A percentile compares a stretch with the other conserved stretches of the same genome.
phyloP scores from a whole-genome alignment of 305 asterid species.

The Coffea humblotiana region DNA sequence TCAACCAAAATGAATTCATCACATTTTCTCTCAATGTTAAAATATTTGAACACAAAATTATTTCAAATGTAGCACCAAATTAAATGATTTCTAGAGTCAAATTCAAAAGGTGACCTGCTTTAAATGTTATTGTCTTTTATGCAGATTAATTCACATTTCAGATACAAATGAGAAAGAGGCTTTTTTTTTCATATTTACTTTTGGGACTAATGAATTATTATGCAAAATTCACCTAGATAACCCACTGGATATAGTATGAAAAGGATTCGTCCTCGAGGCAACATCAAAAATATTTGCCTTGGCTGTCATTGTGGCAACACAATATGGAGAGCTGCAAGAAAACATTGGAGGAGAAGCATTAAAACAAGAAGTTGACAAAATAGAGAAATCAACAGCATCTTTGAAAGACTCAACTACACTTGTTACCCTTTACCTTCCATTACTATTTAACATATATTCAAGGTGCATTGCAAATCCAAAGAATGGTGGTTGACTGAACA shows the following conservation, averaged over 20 bases:
- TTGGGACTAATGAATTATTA: background rate
- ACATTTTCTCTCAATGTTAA: background rate
- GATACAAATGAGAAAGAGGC: background rate
- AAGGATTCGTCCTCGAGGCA: conserved; percentile 51
- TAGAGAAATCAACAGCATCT: conserved; percentile 1
- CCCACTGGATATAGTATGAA: conserved; percentile 51
- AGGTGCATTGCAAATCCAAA: background rate
- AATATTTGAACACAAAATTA: too few relatives aligned
- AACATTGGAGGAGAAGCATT: conserved; percentile 17
- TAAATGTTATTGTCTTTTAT: background rate
- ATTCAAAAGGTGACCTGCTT: background rate
- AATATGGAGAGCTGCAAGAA: conserved; percentile 80
- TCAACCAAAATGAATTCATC: background rate
- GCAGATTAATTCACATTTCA: background rate
- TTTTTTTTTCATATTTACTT: background rate
- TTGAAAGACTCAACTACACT: background rate
- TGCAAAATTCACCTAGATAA: conserved; percentile 59
- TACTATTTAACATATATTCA: background rate
- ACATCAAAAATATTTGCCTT: conserved; percentile 81
- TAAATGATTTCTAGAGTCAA: background rate
- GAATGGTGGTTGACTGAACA: background rate
- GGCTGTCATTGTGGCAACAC: conserved; percentile 53
- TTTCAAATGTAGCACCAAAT: background rate
- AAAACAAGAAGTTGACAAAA: conserved; percentile 25
- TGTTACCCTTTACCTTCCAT: background rate